Evolutionary conservation across 345 rosid genomes (phyloP), one percentile per base, ranked within the genome.

Genomic region (Firmiana major): DNA sequence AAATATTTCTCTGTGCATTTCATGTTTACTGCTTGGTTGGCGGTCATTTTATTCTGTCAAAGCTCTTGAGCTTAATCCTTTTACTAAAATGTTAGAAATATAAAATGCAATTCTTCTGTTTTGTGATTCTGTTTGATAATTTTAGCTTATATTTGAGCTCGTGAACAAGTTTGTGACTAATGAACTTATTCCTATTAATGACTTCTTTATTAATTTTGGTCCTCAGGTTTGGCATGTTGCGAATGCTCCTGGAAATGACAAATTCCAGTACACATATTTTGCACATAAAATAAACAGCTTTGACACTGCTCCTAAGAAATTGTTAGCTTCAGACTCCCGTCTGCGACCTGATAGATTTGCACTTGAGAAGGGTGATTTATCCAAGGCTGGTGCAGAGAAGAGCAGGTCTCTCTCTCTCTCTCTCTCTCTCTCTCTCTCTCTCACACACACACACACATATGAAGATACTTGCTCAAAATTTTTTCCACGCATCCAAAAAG

Each of bases 261-360:
- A 89, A 57, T 89, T 83, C 75, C 90, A 91, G 80, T 89, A 81
- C 80, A 91, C 97, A 1, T 74, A 91, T 78, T 92, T 92, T 86
- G 88, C 97, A 21, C 95, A 88, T 86, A 92, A 87, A 89, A 73
- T 92, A 64, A 92, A 92, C 88, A 92, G 94, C 85, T 92, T 88
- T 77, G 86, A 86, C 77, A 89, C 92, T 63, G 93, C 95, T 71
- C 97, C 97, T 19, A 83, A 84, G 84, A 91, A 87, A 82, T 88
- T 93, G 72, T 86, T 93, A 80, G 84, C 90, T 73, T 91, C 97
- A 26, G 97, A 93, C 86, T 89, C 97, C 10, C 92, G 94, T 70
- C 79, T 93, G 74, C 90, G 96, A 71, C 91, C 97, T 21, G 97
- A 93, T 80, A 87, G 96, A 88, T 87, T 73, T 73, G 96, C 93